Percentiles rank a stretch among this genome's conserved stretches.
These are phyloP conservation scores for Russula griseocarnosa DNA, from an alignment of 768 basidiomycete species.

Conservation along the genomic window DNA sequence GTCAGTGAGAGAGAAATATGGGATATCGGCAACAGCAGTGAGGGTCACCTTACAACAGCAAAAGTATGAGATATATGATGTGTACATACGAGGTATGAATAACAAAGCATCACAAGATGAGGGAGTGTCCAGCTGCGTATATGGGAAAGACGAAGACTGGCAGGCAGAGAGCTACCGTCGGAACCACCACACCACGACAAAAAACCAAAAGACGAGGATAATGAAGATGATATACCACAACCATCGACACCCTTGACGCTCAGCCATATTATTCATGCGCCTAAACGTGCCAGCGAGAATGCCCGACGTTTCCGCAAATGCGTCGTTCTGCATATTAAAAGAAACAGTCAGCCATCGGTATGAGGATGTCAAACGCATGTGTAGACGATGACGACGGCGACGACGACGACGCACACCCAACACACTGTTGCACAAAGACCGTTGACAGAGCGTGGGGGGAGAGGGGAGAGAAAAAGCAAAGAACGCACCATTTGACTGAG, in stretches of 20 bases:
- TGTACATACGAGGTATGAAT: constrained; percentile 9
- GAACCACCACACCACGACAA: constrained; percentile 93
- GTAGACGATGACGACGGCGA: neutral
- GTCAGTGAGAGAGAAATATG: too few species aligned
- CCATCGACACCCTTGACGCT: constrained; percentile 92
- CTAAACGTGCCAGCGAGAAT: constrained; percentile 90
- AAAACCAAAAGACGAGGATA: constrained; percentile 91
- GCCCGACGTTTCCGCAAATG: constrained; percentile 87
- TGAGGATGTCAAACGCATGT: neutral
- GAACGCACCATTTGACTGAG: constrained; percentile 86
- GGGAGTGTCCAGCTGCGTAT: neutral
- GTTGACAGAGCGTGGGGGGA: too few species aligned
- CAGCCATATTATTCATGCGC: constrained; percentile 96
- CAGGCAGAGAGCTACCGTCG: constrained; percentile 53
- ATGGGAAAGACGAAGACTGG: neutral
- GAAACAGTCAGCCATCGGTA: neutral
- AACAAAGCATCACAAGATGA: constrained; percentile 2
- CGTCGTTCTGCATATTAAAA: constrained; percentile 69
- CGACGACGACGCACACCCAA: too few species aligned
- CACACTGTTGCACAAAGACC: too few species aligned
- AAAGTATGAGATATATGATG: neutral
- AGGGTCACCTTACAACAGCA: neutral
- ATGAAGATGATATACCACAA: constrained; percentile 93
- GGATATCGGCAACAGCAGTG: too few species aligned
- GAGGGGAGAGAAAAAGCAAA: neutral